A percentile compares a stretch with the other conserved stretches of the same genome.
Evolutionary conservation across 805 yeast species (phyloP).

Genomic region (Komagataella phaffii): DNA sequence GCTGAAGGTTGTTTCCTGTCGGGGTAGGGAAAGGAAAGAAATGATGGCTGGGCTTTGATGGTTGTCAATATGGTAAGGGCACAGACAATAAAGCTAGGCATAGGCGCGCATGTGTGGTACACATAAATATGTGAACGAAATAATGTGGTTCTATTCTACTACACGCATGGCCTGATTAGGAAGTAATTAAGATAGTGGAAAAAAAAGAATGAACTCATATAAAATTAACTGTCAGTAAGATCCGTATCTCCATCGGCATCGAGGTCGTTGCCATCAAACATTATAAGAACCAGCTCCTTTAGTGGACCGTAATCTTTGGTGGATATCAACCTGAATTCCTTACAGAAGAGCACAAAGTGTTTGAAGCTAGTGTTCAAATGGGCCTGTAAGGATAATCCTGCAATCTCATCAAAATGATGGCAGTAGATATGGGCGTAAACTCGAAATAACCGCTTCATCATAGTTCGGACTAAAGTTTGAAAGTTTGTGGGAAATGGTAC

Average conservation of each 20-base stretch:
- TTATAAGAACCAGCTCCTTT: slow-evolving; percentile 63
- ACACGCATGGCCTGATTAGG: neutral
- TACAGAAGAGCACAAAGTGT: slow-evolving; percentile 81
- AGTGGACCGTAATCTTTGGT: slow-evolving; percentile 86
- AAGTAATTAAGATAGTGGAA: neutral
- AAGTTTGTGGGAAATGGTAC: slow-evolving; percentile 88
- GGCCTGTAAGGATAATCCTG: slow-evolving; percentile 84
- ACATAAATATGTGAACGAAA: neutral
- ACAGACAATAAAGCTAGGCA: neutral
- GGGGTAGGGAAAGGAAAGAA: neutral
- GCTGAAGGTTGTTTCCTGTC: neutral
- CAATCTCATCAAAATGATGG: slow-evolving; percentile 92
- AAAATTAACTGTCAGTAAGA: neutral
- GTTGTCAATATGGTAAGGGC: neutral
- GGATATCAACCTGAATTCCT: slow-evolving; percentile 68
- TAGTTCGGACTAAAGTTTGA: slow-evolving; percentile 65
- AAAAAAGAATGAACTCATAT: neutral
- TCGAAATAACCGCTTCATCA: slow-evolving; percentile 82
- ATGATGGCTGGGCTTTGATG: neutral
- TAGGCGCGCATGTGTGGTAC: neutral
- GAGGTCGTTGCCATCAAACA: slow-evolving; percentile 29
- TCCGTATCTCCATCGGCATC: neutral
- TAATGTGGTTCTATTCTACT: neutral
- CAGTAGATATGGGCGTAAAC: slow-evolving; percentile 96
- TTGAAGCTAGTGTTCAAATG: slow-evolving; percentile 89